Evolutionary conservation across 441 rosid genomes (phyloP), one percentile per base, ranked within the genome.

Genomic region (Capsella rubella): DNA sequence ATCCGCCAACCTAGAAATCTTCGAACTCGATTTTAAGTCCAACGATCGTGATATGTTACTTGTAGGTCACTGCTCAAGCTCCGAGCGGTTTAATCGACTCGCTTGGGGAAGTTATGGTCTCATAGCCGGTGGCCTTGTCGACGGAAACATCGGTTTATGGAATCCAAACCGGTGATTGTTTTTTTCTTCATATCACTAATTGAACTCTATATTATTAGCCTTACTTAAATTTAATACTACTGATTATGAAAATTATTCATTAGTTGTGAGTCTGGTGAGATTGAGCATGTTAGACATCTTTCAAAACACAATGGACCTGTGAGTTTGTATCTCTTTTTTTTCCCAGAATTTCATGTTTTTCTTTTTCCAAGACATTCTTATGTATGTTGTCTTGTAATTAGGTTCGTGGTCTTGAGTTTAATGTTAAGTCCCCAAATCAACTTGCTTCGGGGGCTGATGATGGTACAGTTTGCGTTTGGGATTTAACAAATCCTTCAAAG

Each of bases 1-100:
- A 12, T 84, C 93, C 11, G 89, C 97, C 4, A 83, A 70, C 39
- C 91, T 92, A 60, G 97, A 90, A 87, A 89, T 89, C 80, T 89
- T 90, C 65, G 78, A 87, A 75, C 80, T 92, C 18, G 95, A 90
- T 72, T 92, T 92, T 70, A 89, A 87, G 77, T 89, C 88, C 8
- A 90, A 85, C 15, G 90, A 89, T 74, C 92, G 56, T 12, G 89
- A 89, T 61, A 84, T 92, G 53, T 89, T 86, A n/a, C 79, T 42
- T 4, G 46, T 42, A 1, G 46, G 46, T 42, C 46, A 42, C 5
- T 42, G 46, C 46, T 4, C 14, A 4, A 42, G 46, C 13, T 42
- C 46, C 4, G 46, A 42, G 7, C 15, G 46, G 46, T 42, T 42
- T 42, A 42, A 13, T 42, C 46, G 46, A 42, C 15, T 42, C 15